Conservation (phyloP, 371 early-diverging fungal genomes). For the Dichotomocladium elegans region DNA sequence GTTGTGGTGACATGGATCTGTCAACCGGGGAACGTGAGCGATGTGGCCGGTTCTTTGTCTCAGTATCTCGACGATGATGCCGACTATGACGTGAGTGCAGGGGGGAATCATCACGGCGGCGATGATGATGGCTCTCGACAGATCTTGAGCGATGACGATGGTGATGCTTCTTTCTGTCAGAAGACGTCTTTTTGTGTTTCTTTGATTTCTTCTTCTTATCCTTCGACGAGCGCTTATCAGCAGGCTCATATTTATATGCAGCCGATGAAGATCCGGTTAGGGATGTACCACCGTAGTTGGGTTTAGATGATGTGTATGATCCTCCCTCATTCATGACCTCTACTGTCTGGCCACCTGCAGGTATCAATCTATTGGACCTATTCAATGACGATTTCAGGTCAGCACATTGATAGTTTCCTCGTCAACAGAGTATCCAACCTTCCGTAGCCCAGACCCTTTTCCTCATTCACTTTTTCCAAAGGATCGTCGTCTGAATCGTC, state of each 20-base stretch:
- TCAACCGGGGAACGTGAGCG: too few relatives aligned
- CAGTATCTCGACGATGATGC: neutral
- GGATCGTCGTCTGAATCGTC: slow-evolving; percentile 40
- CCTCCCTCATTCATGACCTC: slow-evolving; percentile 19
- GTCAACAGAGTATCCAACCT: slow-evolving; percentile 17
- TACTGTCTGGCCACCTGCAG: slow-evolving; percentile 12
- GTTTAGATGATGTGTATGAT: neutral
- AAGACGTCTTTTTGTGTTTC: slow-evolving; percentile 30
- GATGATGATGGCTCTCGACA: neutral
- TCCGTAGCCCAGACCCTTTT: slow-evolving; percentile 67
- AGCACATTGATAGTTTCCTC: neutral
- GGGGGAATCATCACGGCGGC: slow-evolving; percentile 2
- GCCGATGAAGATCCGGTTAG: neutral
- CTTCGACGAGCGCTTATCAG: slow-evolving; percentile 23
- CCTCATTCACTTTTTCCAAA: slow-evolving; percentile 22
- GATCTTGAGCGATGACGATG: slow-evolving; percentile 10
- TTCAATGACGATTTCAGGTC: neutral
- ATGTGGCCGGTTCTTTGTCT: neutral
- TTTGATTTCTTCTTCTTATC: slow-evolving; percentile 37
- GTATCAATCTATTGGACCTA: slow-evolving; percentile 23
- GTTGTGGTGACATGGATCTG: neutral
- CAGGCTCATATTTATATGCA: slow-evolving; percentile 14
- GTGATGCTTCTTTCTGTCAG: slow-evolving; percentile 23
- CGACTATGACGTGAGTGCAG: neutral
- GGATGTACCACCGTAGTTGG: neutral